A percentile compares a stretch with the other conserved stretches of the same genome.
Conservation (phyloP, 306 rosid species). For the Quercus ilex region DNA sequence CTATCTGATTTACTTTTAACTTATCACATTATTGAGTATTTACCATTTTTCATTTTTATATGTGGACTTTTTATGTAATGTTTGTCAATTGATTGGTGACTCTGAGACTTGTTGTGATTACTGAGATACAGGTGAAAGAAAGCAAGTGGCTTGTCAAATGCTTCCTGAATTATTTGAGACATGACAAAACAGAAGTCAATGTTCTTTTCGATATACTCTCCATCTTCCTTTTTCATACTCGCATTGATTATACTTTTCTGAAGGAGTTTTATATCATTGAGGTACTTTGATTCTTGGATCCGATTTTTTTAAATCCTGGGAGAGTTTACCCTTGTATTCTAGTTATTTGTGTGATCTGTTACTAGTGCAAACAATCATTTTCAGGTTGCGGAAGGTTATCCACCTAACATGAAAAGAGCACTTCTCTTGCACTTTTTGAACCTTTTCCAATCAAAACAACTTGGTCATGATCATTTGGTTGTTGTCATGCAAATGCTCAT, state of each 20-base stretch:
- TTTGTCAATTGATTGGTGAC: not conserved
- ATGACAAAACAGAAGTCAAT: conserved; percentile 91
- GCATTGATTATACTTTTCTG: conserved; percentile 89
- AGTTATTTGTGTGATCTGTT: not conserved
- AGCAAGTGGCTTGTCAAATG: conserved; percentile 99
- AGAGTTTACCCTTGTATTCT: conserved; percentile 9
- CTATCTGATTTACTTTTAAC: not conserved
- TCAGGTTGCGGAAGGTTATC: conserved; percentile 97
- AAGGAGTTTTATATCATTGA: conserved; percentile 97
- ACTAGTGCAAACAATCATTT: conserved; percentile 2
- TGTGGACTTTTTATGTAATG: not conserved
- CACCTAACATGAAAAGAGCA: conserved; percentile 69
- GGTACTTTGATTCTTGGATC: conserved; percentile 44
- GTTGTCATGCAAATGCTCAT: conserved; percentile 97
- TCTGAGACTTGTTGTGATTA: conserved; percentile 11
- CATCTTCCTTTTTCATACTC: conserved; percentile 85
- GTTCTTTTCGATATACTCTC: conserved; percentile 97
- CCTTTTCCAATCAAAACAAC: conserved; percentile 89
- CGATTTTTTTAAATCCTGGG: conserved; percentile 9
- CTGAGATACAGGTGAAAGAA: conserved; percentile 82
- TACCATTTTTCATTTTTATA: not conserved
- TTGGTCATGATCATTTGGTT: conserved; percentile 88
- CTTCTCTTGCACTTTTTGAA: conserved; percentile 79
- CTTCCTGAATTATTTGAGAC: conserved; percentile 91
- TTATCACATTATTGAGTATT: not conserved